phyloP scores from a whole-genome alignment of 495 filamentous ascomycete genomes.

The Tuber calosporum region DNA sequence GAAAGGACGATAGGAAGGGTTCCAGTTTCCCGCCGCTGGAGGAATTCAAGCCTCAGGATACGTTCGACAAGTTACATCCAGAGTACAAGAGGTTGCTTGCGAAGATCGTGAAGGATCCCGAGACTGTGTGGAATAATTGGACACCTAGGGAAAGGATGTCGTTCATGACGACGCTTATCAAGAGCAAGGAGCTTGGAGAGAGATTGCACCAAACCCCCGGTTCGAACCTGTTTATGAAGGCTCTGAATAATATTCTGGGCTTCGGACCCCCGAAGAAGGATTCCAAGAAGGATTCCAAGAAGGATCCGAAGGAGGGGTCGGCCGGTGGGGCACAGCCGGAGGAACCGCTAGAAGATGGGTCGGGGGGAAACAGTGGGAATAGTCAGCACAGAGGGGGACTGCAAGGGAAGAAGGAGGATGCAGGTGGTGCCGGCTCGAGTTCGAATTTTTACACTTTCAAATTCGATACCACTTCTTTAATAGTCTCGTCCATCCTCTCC shows the following conservation, averaged over 20 bases:
- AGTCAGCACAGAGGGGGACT: constrained; percentile 17
- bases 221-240: constrained; percentile 17
- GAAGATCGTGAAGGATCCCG: constrained; percentile 18
- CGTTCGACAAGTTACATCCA: constrained; percentile 29
- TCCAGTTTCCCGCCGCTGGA: constrained; percentile 21
- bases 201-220: constrained; percentile 17
- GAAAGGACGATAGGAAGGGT: not conserved
- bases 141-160: constrained; percentile 17
- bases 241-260: constrained; percentile 22
- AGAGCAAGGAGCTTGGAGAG: constrained; percentile 18
- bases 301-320: constrained; percentile 41
- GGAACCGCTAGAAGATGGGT: constrained; percentile 22
- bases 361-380: constrained; percentile 39
- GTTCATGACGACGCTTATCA: constrained; percentile 24
- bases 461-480: constrained; percentile 40
- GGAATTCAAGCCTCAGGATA: constrained; percentile 28
- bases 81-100: constrained; percentile 22
- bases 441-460: constrained; percentile 33
- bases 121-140: constrained; percentile 28
- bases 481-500: constrained; percentile 47
- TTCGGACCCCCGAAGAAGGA: constrained; percentile 41
- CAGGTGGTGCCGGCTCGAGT: constrained; percentile 15
- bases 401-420: constrained; percentile 26
- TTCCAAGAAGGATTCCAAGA: constrained; percentile 19
- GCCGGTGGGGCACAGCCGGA: constrained; percentile 32